Evolutionary conservation across 2,329 filamentous ascomycete species (phyloP).

Genomic region (Colletotrichum lini): DNA sequence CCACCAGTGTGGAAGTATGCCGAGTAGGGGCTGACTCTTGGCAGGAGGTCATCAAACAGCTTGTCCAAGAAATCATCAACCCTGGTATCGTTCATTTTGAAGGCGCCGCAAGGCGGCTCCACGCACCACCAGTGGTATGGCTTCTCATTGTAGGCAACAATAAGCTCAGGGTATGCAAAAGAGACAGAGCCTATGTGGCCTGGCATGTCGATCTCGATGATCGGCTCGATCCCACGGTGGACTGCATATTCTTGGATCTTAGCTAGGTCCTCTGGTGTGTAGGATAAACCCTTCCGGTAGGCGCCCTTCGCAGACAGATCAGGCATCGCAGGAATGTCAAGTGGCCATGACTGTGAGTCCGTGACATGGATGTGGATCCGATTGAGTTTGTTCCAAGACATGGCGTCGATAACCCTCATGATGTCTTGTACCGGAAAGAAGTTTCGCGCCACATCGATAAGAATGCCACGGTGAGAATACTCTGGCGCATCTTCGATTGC

Average conservation of each 20-base stretch:
- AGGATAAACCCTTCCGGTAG: conserved; percentile 77
- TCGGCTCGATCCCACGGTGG: conserved; percentile 77
- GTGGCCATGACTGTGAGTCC: conserved; percentile 88
- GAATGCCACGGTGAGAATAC: conserved; percentile 83
- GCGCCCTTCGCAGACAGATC: conserved; percentile 80
- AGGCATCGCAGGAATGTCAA: conserved; percentile 83
- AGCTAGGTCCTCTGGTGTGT: conserved; percentile 75
- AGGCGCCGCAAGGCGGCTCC: conserved; percentile 76
- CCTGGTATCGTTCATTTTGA: conserved; percentile 81
- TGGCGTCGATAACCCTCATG: conserved; percentile 81
- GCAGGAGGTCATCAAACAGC: conserved; percentile 83
- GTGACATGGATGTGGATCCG: conserved; percentile 85
- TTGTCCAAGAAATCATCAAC: conserved; percentile 81
- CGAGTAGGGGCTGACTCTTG: conserved; percentile 77
- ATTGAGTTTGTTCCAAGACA: conserved; percentile 87
- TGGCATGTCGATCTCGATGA: conserved; percentile 86
- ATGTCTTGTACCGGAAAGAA: conserved; percentile 79
- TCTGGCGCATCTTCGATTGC: conserved; percentile 79
- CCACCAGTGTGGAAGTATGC: conserved; percentile 89
- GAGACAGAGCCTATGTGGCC: conserved; percentile 81
- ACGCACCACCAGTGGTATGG: conserved; percentile 73
- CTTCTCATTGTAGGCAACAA: conserved; percentile 73
- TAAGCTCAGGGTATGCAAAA: conserved; percentile 78
- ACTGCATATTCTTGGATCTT: conserved; percentile 80
- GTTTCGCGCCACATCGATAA: conserved; percentile 83